Conservation (phyloP, 768 basidiomycete species). For the Rhizopogon vinicolor region DNA sequence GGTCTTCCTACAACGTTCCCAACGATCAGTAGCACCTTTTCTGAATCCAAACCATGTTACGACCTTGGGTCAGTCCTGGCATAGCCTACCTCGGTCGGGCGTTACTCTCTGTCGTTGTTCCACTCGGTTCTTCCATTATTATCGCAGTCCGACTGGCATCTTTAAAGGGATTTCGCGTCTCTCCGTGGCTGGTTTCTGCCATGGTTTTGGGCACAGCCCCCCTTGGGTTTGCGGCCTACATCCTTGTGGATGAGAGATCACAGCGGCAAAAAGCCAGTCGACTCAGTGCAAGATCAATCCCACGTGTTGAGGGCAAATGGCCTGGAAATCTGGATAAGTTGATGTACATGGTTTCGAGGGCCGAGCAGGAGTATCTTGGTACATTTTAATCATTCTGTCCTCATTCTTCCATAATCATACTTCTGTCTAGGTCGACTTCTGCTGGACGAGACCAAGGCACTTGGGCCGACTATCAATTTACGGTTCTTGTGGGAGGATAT, state of each 20-base stretch:
- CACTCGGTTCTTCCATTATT: slow-evolving; percentile 9
- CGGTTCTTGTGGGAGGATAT: slow-evolving; percentile 44
- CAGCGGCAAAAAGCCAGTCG: slow-evolving; percentile 16
- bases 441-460: slow-evolving; percentile 16
- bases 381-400: neutral
- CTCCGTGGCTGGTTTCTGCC: neutral
- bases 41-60: neutral
- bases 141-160: slow-evolving; percentile 8
- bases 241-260: slow-evolving; percentile 1
- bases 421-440: slow-evolving; percentile 16
- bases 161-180: slow-evolving; percentile 8
- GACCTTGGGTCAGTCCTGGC: slow-evolving; percentile 14
- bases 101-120: slow-evolving; percentile 10
- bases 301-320: slow-evolving; percentile 24
- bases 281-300: slow-evolving; percentile 24
- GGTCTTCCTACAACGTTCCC: too few relatives aligned
- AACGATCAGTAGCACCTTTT: too few relatives aligned
- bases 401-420: too few relatives aligned
- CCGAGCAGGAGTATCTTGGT: slow-evolving; percentile 33
- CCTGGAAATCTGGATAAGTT: slow-evolving; percentile 34
- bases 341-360: slow-evolving; percentile 9
- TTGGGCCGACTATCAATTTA: slow-evolving; percentile 35
- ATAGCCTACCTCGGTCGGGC: slow-evolving; percentile 15
- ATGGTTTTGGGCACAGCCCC: slow-evolving; percentile 6
- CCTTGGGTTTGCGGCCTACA: neutral